Evolutionary conservation across 805 yeast species (phyloP).

Genomic region (Jamesozyma gamospora): DNA sequence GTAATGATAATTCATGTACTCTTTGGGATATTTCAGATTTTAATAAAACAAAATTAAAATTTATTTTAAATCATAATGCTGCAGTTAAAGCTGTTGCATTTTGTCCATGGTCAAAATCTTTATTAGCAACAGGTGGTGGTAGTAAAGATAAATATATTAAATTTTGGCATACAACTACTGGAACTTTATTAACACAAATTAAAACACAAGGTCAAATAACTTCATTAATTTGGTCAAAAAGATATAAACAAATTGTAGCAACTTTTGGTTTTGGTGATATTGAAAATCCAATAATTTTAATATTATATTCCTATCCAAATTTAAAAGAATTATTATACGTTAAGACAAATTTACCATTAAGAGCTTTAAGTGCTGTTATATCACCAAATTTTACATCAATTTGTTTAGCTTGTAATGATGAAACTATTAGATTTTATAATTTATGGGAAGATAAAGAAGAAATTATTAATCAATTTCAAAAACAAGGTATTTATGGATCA

Average conservation of each 20-base stretch:
- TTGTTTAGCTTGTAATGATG: constrained; percentile 71
- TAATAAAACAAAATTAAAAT: constrained; percentile 35
- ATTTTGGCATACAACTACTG: constrained; percentile 80
- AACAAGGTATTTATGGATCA: constrained; percentile 44
- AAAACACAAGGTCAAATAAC: constrained; percentile 69
- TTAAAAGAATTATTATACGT: constrained; percentile 42
- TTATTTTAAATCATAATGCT: constrained; percentile 56
- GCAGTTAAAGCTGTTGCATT: constrained; percentile 86
- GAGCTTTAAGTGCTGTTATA: constrained; percentile 56
- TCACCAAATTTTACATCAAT: constrained; percentile 57
- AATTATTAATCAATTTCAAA: constrained; percentile 32
- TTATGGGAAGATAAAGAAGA: constrained; percentile 47
- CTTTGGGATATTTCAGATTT: constrained; percentile 56
- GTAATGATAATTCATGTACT: constrained; percentile 72
- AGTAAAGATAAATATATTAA: constrained; percentile 67
- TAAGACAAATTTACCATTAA: constrained; percentile 38
- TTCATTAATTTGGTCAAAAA: constrained; percentile 63
- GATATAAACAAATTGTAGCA: constrained; percentile 54
- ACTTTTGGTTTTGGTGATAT: constrained; percentile 72
- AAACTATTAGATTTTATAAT: constrained; percentile 63
- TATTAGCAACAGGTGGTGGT: constrained; percentile 89
- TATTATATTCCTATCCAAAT: constrained; percentile 59
- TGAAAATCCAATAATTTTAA: constrained; percentile 41
- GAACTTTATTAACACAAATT: constrained; percentile 51
- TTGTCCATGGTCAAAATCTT: constrained; percentile 80